Base-by-base conservation (phyloP, 441 rosid species). In the Geranium incanum region DNA sequence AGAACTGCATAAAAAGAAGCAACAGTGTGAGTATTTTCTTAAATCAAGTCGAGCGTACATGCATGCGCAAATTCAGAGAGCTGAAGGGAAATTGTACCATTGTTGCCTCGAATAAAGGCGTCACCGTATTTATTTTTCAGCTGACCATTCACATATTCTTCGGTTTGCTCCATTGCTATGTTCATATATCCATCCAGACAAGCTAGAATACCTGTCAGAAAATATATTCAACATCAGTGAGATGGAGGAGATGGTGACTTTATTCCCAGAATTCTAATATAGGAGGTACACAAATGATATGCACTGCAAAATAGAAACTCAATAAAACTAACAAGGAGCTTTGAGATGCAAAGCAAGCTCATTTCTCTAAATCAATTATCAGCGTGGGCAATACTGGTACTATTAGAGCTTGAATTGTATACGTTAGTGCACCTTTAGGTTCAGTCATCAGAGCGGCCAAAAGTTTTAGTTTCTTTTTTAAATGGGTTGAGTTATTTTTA, bases 51-150 rank as follows among this genome's bases (percentile, higher is more conserved):
- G 33, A 6, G 65, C 21, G 13, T 60, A 21, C 16, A 11, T 45
- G 52, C 52, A 45, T 1, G 8, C 52, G 8, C 13, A 45, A 8
- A 9, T 9, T 9, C 8, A 45, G n/a, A 8, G 52, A 45, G 3
- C 52, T 8, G 52, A 5, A 50, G 68, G 63, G 3, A 45, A 5
- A 66, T 18, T 55, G 38, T 77, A 92, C 94, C 86, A 1, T 92
- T 92, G 75, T 92, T 94, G 71, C 97, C 99, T 55, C 97, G 91
- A 60, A 94, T 94, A 68, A 94, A 92, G 74, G 97, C 96, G 19
- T 90, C 96, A 0, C 97, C 97, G 0, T 92, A 90, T 74, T 87
- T 90, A 70, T 90, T 90, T 76, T 90, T 87, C 52, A 88, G 76
- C 80, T 85, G 88, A 8, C 85, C 90, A 36, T 89, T 88, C 12